phyloP scores from a whole-genome alignment of 352 stramenopile genomes.

The Thraustochytrium sp. region DNA sequence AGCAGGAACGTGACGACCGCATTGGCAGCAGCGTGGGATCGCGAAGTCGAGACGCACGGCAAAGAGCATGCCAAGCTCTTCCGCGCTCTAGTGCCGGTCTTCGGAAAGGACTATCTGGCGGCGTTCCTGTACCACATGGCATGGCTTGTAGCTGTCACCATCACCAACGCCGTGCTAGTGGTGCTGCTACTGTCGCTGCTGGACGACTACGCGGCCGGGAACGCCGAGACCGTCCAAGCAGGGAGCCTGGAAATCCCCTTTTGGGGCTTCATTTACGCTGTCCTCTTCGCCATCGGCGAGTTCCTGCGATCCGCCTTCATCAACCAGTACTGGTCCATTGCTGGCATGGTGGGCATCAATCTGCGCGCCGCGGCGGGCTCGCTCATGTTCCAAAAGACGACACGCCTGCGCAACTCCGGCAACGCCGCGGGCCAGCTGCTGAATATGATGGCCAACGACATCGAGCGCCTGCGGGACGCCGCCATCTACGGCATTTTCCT shows the following conservation, averaged over 20 bases:
- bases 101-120: not conserved
- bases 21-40: not conserved
- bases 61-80: not conserved
- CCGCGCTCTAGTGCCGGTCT: not conserved
- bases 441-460: constrained; percentile 48
- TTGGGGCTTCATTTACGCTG: constrained; percentile 14
- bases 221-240: not conserved
- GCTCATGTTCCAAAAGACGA: constrained; percentile 36
- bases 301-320: constrained; percentile 24
- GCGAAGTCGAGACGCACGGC: not conserved
- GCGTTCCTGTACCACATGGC: constrained; percentile 13
- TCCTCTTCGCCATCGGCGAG: constrained; percentile 1
- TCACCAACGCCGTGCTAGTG: constrained; percentile 20
- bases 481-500: constrained; percentile 28
- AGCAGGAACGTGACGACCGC: not conserved
- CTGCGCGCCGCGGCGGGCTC: not conserved
- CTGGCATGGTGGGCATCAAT: not conserved
- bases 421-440: constrained; percentile 38
- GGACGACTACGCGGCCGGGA: constrained; percentile 5
- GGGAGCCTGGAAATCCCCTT: constrained; percentile 28
- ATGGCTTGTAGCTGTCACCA: not conserved
- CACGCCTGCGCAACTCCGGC: not conserved
- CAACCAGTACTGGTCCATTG: constrained; percentile 22
- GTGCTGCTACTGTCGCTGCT: constrained; percentile 16
- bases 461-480: constrained; percentile 32